These are phyloP conservation scores for Pichia eremophila DNA, from an alignment of 805 yeast genomes.

Conservation along the genomic window DNA sequence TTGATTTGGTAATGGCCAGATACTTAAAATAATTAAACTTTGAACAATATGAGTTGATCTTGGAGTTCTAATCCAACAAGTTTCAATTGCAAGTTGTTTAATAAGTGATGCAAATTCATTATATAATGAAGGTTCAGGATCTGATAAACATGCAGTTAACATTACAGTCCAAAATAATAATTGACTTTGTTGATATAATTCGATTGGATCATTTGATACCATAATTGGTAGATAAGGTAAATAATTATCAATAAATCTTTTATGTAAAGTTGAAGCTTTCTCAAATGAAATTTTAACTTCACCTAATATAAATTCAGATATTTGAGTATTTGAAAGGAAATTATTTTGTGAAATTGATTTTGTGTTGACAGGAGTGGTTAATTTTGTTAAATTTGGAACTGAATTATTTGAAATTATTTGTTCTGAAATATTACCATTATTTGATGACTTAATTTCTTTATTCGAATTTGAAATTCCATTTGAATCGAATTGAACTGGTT, in stretches of 20 bases:
- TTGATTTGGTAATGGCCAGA: constrained; percentile 91
- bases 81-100: constrained; percentile 80
- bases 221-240: constrained; percentile 76
- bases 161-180: constrained; percentile 86
- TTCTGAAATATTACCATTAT: not conserved
- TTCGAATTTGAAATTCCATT: not conserved
- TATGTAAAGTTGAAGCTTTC: constrained; percentile 67
- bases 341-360: constrained; percentile 13
- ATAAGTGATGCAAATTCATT: constrained; percentile 66
- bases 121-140: constrained; percentile 79
- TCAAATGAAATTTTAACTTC: constrained; percentile 57
- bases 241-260: constrained; percentile 53
- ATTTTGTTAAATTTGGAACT: not conserved
- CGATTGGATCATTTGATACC: constrained; percentile 59
- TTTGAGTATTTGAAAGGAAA: constrained; percentile 20
- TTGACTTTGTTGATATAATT: constrained; percentile 74
- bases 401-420: not conserved
- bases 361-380: constrained; percentile 14
- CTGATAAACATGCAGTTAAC: constrained; percentile 76
- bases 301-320: constrained; percentile 66
- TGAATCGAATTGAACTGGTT: constrained; percentile 13
- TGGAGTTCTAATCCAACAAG: constrained; percentile 90
- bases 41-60: constrained; percentile 90
- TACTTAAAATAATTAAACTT: constrained; percentile 72
- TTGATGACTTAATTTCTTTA: too few relatives aligned